Conservation (phyloP, 2,329 filamentous ascomycete species). For the Colletotrichum costaricense region DNA sequence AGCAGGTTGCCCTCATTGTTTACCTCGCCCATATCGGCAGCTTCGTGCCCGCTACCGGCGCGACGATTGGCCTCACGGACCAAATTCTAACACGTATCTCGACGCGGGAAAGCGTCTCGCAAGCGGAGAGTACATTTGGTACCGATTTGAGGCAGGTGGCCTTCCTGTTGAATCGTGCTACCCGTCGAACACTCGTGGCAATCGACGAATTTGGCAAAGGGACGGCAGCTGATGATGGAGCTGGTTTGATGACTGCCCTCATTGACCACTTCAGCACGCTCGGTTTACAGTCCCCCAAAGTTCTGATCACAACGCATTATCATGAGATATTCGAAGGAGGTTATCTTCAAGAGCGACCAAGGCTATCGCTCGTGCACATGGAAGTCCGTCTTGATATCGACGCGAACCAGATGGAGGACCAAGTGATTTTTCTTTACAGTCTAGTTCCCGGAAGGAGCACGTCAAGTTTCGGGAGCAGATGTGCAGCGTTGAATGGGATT, state of each 20-base stretch:
- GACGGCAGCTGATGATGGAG: conserved; percentile 67
- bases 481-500: conserved; percentile 89
- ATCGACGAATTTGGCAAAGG: conserved; percentile 90
- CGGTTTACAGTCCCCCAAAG: conserved; percentile 60
- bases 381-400: conserved; percentile 71
- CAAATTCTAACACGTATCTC: conserved; percentile 90
- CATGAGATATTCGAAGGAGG: conserved; percentile 79
- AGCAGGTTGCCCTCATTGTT: conserved; percentile 89
- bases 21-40: conserved; percentile 94
- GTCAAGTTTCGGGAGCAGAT: conserved; percentile 87
- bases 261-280: conserved; percentile 66
- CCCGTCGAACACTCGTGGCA: conserved; percentile 82
- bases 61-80: conserved; percentile 87
- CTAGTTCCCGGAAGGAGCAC: conserved; percentile 74
- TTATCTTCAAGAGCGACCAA: conserved; percentile 61
- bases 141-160: conserved; percentile 91
- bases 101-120: conserved; percentile 73
- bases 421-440: conserved; percentile 81
- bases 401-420: conserved; percentile 64
- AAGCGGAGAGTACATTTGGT: conserved; percentile 71
- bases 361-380: conserved; percentile 76
- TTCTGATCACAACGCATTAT: conserved; percentile 72
- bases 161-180: conserved; percentile 79
- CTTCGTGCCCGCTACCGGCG: conserved; percentile 84
- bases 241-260: conserved; percentile 67